A percentile compares a stretch with the other conserved stretches of the same genome.
phyloP scores from a whole-genome alignment of 148 eudicot species.

The Fagopyrum tataricum region DNA sequence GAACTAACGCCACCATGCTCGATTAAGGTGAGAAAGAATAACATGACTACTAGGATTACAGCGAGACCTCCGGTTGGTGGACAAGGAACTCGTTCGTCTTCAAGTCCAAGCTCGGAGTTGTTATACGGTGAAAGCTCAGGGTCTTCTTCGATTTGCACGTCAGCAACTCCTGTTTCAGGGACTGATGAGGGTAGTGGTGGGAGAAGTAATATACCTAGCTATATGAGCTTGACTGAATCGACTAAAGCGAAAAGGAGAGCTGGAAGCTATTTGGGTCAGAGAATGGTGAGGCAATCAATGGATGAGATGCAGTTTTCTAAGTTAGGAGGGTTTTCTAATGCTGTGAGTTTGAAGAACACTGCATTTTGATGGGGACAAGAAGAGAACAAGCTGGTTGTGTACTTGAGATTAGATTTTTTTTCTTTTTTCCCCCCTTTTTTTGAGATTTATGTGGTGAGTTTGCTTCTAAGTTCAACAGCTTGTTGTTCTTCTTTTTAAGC shows the following conservation, averaged over 20 bases:
- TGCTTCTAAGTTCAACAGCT: constrained; percentile 1
- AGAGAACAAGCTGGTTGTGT: neutral
- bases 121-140: constrained; percentile 67
- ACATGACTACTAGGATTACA: constrained; percentile 65
- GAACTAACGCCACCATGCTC: constrained; percentile 34
- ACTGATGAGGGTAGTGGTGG: constrained; percentile 41
- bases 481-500: constrained; percentile 6
- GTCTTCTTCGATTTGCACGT: constrained; percentile 67
- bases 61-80: constrained; percentile 56
- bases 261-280: constrained; percentile 16
- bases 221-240: constrained; percentile 86
- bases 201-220: constrained; percentile 43
- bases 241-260: constrained; percentile 73
- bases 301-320: constrained; percentile 84
- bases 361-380: constrained; percentile 24
- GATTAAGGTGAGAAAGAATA: constrained; percentile 64
- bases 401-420: neutral
- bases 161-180: constrained; percentile 69
- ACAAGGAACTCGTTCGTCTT: constrained; percentile 35
- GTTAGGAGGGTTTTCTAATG: constrained; percentile 28
- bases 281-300: constrained; percentile 69
- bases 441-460: neutral
- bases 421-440: neutral
- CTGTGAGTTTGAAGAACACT: constrained; percentile 39
- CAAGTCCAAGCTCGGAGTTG: constrained; percentile 88